Conservation (phyloP, 202 grass and related monocot genomes). For the Hordeum pubiflorum region DNA sequence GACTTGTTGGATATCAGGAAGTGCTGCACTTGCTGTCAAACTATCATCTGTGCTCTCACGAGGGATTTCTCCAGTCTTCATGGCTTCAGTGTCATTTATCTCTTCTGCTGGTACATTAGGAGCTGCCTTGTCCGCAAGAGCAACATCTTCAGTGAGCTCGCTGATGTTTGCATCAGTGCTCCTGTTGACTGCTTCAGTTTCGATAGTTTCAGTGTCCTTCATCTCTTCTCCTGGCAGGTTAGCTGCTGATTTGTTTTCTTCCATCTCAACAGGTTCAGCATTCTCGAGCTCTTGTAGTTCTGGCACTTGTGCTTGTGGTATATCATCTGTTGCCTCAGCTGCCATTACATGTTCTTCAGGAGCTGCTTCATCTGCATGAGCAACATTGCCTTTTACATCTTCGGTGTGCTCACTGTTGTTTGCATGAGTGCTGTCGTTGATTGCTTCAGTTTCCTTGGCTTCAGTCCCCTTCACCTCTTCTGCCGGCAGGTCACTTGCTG, state of each 20-base stretch:
- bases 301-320: neutral
- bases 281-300: conserved; percentile 11
- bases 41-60: neutral
- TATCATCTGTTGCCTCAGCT: neutral
- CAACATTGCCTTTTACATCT: neutral
- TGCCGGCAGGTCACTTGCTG: neutral
- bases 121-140: neutral
- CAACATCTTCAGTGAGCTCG: neutral
- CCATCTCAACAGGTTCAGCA: neutral
- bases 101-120: neutral
- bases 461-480: conserved; percentile 8
- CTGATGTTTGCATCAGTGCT: neutral
- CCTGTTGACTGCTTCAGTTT: neutral
- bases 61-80: conserved; percentile 22
- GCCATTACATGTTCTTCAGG: conserved; percentile 3
- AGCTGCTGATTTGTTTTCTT: conserved; percentile 1
- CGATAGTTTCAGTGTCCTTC: neutral
- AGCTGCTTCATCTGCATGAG: neutral
- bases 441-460: neutral
- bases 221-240: neutral
- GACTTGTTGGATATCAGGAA: conserved; percentile 10
- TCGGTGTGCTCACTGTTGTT: neutral
- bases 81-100: conserved; percentile 4
- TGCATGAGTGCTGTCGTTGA: neutral
- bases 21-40: conserved; percentile 13